A percentile compares a stretch with the other conserved stretches of the same genome.
These are phyloP conservation scores for Pseudocercospora eumusae DNA, from an alignment of 2,329 filamentous ascomycete genomes.

Conservation along the genomic window DNA sequence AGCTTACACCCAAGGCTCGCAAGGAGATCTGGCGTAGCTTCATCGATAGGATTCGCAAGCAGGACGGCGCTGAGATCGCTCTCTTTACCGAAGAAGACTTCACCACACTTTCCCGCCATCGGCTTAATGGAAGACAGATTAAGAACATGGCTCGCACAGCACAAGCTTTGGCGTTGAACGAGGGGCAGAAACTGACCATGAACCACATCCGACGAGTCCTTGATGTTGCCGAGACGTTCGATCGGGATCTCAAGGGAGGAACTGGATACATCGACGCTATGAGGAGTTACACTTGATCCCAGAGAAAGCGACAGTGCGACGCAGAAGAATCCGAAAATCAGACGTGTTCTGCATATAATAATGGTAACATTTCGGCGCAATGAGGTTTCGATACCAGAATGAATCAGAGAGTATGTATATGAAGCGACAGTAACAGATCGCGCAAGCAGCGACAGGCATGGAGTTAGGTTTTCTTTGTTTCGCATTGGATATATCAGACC, in stretches of 20 bases:
- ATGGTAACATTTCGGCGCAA: not conserved
- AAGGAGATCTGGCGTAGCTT: constrained; percentile 83
- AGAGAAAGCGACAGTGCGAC: not conserved
- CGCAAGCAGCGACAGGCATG: not conserved
- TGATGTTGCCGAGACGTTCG: constrained; percentile 81
- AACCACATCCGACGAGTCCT: constrained; percentile 77
- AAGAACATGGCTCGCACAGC: constrained; percentile 85
- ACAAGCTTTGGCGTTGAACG: constrained; percentile 77
- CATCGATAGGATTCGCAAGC: constrained; percentile 68
- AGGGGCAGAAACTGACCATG: constrained; percentile 71
- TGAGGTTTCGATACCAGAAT: constrained; percentile 5
- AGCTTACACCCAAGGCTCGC: constrained; percentile 70
- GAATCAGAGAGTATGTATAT: not conserved
- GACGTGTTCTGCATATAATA: not conserved
- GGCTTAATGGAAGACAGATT: constrained; percentile 73
- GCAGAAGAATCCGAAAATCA: not conserved
- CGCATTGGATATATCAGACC: too few species aligned
- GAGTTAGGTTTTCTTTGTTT: too few species aligned
- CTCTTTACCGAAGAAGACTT: constrained; percentile 68
- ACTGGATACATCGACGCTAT: constrained; percentile 80
- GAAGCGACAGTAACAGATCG: not conserved
- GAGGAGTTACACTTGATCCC: constrained; percentile 66
- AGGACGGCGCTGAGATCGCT: constrained; percentile 63
- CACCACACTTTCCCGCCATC: constrained; percentile 65
- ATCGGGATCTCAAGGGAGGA: constrained; percentile 78